Evolutionary conservation across 2,329 filamentous ascomycete species (phyloP), one percentile per base, ranked within the genome.

Genomic region (Chrysoporthe puriensis): DNA sequence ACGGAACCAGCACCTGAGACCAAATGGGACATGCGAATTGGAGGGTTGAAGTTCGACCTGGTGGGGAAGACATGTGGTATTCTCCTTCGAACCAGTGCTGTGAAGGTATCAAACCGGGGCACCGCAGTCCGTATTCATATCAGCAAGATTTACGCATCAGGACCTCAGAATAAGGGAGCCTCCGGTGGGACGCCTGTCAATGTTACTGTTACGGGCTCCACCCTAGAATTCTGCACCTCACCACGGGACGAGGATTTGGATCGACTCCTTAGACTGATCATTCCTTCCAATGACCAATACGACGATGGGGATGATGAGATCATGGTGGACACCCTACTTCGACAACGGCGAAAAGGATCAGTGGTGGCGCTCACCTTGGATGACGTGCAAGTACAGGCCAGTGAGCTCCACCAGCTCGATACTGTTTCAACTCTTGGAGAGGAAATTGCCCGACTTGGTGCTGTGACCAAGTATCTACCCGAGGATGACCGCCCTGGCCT

Each of bases 401-500:
- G 84, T 8, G 88, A 89, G 69, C 79, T 93, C 50, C 82, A 86
- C 13, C 88, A 91, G 71, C 80, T 97, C 18, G 82, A 86, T 11
- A 86, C 87, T 54, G 82, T 99, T 16, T 87, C 90, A 8, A 85
- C 85, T 13, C 84, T 99, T 9, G 90, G 87, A 0, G 90, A 92
- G 71, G 96, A 99, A 74, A 77, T 98, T 61, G 85, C 90, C 6
- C 93, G 91, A 72, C 83, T 99, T 5, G 92, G 94, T 0, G 94
- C 90, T 0, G 93, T 99, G 36, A 88, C 95, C 7, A 98, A 97
- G 76, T 98, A 98, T 76, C 84, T 99, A 2, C 95, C 96, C 0
- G 95, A 99, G 73, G 96, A 99, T 77, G 95, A 99, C 73, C 88
- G 94, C 1, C 96, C 96, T 2, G 96, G 96, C 0, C 82, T 98